Evolutionary conservation across 495 filamentous ascomycete species (phyloP).

Genomic region (Neurospora africana): DNA sequence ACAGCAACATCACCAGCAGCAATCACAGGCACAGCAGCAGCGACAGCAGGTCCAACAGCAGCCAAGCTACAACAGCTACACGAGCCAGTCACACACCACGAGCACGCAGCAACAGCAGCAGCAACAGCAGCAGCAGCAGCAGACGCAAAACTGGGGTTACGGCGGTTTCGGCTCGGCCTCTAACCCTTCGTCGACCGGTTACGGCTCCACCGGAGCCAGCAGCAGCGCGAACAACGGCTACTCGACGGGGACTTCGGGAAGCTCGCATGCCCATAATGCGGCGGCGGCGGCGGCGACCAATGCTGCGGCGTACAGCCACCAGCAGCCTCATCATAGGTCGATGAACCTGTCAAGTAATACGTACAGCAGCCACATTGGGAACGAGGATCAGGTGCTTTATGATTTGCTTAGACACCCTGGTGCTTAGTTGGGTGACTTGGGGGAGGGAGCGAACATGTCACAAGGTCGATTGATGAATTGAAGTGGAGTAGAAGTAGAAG

Average conservation of each 20-base stretch:
- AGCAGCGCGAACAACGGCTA: slow-evolving; percentile 7
- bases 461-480: neutral
- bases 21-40: slow-evolving; percentile 9
- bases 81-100: slow-evolving; percentile 9
- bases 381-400: slow-evolving; percentile 15
- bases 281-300: neutral
- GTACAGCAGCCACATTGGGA: slow-evolving; percentile 19
- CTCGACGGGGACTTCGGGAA: neutral
- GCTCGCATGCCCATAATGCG: slow-evolving; percentile 5
- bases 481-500: neutral
- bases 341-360: slow-evolving; percentile 24
- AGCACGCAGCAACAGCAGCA: slow-evolving; percentile 7
- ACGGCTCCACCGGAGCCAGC: slow-evolving; percentile 6
- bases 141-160: slow-evolving; percentile 4
- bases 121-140: neutral
- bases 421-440: neutral
- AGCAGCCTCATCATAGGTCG: slow-evolving; percentile 15
- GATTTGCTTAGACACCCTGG: slow-evolving; percentile 11
- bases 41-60: slow-evolving; percentile 12
- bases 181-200: slow-evolving; percentile 5
- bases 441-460: neutral
- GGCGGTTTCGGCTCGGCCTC: slow-evolving; percentile 5
- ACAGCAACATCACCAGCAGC: slow-evolving; percentile 15
- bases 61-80: slow-evolving; percentile 7
- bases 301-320: slow-evolving; percentile 4